phyloP scores from a whole-genome alignment of 352 stramenopile genomes.

The Peronospora destructor region DNA sequence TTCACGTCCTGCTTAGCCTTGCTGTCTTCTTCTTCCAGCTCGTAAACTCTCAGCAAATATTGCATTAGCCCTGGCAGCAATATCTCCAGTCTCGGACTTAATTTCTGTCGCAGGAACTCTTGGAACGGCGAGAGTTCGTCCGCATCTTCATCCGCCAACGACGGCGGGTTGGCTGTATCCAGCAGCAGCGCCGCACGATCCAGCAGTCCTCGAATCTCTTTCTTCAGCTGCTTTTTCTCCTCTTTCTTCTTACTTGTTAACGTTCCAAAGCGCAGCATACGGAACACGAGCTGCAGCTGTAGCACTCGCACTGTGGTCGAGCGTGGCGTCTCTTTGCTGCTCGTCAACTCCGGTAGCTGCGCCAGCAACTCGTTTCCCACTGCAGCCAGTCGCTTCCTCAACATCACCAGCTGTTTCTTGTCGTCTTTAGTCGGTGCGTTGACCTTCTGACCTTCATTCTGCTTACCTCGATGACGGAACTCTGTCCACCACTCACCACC shows the following conservation, averaged over 20 bases:
- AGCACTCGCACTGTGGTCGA: constrained; percentile 44
- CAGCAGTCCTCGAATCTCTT: constrained; percentile 57
- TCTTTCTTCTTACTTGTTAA: constrained; percentile 24
- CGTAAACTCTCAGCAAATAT: constrained; percentile 45
- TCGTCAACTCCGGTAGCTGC: constrained; percentile 26
- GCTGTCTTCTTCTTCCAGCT: constrained; percentile 43
- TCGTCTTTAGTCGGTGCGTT: constrained; percentile 3
- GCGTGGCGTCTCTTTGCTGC: constrained; percentile 23
- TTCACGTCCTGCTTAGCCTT: constrained; percentile 3
- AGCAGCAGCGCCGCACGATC: constrained; percentile 70
- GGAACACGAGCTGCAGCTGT: constrained; percentile 60
- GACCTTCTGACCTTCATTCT: constrained; percentile 8
- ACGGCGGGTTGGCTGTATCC: constrained; percentile 59
- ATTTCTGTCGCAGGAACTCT: constrained; percentile 46
- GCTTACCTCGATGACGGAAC: constrained; percentile 1
- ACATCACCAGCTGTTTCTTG: constrained; percentile 11
- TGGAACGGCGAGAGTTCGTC: constrained; percentile 72
- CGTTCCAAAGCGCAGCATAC: constrained; percentile 34
- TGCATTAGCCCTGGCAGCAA: constrained; percentile 43
- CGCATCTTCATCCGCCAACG: constrained; percentile 52
- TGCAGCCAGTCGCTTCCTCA: constrained; percentile 18
- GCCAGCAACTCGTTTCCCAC: constrained; percentile 25
- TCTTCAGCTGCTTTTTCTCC: constrained; percentile 39
- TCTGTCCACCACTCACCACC: constrained; percentile 27
- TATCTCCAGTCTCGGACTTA: constrained; percentile 36